These are phyloP conservation scores for Mangifera indica DNA, from an alignment of 345 rosid genomes.

Conservation along the genomic window DNA sequence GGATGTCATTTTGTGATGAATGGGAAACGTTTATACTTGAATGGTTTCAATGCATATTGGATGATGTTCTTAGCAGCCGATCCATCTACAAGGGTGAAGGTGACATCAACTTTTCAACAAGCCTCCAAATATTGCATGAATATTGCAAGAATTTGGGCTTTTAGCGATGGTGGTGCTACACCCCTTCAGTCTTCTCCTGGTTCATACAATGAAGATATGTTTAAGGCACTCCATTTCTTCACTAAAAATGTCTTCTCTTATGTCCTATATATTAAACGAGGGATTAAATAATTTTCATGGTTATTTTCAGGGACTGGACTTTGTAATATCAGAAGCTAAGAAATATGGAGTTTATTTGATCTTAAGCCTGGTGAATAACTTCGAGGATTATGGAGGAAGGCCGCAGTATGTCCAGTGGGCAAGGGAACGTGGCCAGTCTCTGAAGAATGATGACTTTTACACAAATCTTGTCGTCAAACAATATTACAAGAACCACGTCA, in stretches of 20 bases:
- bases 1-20: conserved; percentile 48
- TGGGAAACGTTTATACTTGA: conserved; percentile 46
- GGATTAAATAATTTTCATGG: neutral
- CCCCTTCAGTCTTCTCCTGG: conserved; percentile 80
- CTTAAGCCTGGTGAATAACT: conserved; percentile 71
- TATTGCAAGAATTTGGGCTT: conserved; percentile 80
- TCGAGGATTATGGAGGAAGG: conserved; percentile 60
- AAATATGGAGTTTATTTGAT: conserved; percentile 47
- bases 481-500: conserved; percentile 63
- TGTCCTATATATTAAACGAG: too few relatives aligned
- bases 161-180: conserved; percentile 55
- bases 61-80: conserved; percentile 61
- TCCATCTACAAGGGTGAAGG: conserved; percentile 50
- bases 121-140: conserved; percentile 64
- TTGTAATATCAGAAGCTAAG: conserved; percentile 65
- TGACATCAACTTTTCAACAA: conserved; percentile 45
- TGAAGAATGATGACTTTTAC: conserved; percentile 55
- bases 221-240: conserved; percentile 37
- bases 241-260: neutral
- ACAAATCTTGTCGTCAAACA: conserved; percentile 45
- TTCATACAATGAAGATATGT: conserved; percentile 49
- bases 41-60: conserved; percentile 92
- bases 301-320: conserved; percentile 62
- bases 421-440: conserved; percentile 32
- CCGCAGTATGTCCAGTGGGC: conserved; percentile 72